Base-by-base conservation (phyloP, 106 monocot genomes). In the Allium cepa region DNA sequence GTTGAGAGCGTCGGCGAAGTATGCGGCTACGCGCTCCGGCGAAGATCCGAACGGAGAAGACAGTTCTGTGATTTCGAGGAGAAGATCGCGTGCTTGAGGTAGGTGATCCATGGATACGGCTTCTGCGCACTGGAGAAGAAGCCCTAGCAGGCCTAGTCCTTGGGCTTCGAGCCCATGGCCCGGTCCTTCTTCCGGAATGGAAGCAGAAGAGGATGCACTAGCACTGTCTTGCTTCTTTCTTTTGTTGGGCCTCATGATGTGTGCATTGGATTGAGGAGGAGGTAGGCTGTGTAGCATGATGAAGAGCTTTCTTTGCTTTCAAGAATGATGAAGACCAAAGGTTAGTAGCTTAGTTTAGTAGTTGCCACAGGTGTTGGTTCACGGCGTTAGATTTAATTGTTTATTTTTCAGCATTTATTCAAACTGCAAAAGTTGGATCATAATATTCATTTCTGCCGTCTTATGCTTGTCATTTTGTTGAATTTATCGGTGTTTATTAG, bases 1-100 rank as follows among this genome's bases (percentile, higher is more conserved):
- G 68, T 64, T 62, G 63, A 88, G 80, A 1, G 87, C 87, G 50
- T 88, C 83, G 75, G 78, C 59, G 83, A 88, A 88, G 78, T 88
- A 88, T 11, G 87, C 83, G 17, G 83, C 80, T 13, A 87, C 78
- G 60, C 87, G 83, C 72, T 87, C 78, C 26, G 78, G 75, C 1
- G 83, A 75, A 47, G 87, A 80, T 7, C 83, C 87, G 66, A 80
- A 87, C 3, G 87, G 87, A 26, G 83, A 87, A 46, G 80, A 68
- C 2, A 88, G 75, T 53, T 74, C 67, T 13, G 71, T 72, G 78
- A 88, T 74, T 53, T 80, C 81, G 10, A 78, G 83, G 26, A 88
- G 76, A 12, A 88, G 72, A 46, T 78, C 66, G 12, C 52, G 53
- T 26, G 83, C 80, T 47, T 57, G 59, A 7, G 48, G 22, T 17